These are phyloP conservation scores for Parasarocladium wereldwijsianum DNA, from an alignment of 2,329 filamentous ascomycete species.

Conservation along the genomic window DNA sequence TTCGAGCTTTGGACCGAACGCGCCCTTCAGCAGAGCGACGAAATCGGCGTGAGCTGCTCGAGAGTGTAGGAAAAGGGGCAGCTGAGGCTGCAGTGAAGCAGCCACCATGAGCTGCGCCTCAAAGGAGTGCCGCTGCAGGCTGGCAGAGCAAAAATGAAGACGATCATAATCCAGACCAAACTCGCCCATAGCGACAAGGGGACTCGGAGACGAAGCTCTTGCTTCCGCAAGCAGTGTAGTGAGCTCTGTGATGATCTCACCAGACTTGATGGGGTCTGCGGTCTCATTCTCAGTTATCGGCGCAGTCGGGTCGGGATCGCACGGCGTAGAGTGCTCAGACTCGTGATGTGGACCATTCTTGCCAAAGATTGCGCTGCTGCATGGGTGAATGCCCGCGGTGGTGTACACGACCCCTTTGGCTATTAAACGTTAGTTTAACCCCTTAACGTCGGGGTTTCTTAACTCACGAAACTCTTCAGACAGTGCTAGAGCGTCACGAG, in stretches of 20 bases:
- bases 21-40: constrained; percentile 48
- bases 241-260: constrained; percentile 42
- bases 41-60: constrained; percentile 81
- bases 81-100: constrained; percentile 48
- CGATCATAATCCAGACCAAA: constrained; percentile 95
- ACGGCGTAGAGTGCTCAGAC: constrained; percentile 33
- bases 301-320: constrained; percentile 34
- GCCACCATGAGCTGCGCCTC: constrained; percentile 68
- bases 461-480: constrained; percentile 58
- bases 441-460: too few relatives aligned
- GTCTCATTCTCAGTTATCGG: constrained; percentile 33
- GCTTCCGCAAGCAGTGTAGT: constrained; percentile 46
- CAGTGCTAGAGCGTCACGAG: constrained; percentile 57
- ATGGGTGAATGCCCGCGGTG: constrained; percentile 90
- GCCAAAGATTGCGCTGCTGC: constrained; percentile 68
- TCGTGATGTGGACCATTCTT: constrained; percentile 23
- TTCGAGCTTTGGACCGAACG: constrained; percentile 43
- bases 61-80: constrained; percentile 87
- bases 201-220: constrained; percentile 24
- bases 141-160: constrained; percentile 64
- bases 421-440: constrained; percentile 5
- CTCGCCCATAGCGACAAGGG: constrained; percentile 74
- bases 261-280: constrained; percentile 28
- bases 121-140: constrained; percentile 75
- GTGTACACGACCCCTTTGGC: constrained; percentile 70